Conservation (phyloP, 2,329 filamentous ascomycete species). For the Colletotrichum eremochloae region DNA sequence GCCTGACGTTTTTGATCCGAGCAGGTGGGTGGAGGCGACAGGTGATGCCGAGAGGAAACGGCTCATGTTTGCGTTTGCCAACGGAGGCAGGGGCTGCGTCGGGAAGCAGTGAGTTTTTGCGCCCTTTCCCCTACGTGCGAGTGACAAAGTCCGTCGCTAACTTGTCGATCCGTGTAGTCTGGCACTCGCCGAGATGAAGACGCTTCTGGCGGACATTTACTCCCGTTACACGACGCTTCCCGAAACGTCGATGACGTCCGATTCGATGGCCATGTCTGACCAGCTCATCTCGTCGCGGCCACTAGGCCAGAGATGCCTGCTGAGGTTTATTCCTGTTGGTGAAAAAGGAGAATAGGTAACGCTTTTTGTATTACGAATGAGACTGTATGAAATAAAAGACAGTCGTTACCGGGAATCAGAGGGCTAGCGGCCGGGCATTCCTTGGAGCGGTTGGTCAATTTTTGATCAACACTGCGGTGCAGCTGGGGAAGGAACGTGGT, state of each 20-base stretch:
- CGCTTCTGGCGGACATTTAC: constrained; percentile 73
- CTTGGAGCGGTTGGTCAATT: background rate
- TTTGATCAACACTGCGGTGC: background rate
- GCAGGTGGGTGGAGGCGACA: constrained; percentile 82
- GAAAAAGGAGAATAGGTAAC: constrained; percentile 22
- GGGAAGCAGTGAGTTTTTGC: constrained; percentile 72
- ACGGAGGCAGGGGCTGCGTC: constrained; percentile 74
- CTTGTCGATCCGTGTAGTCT: constrained; percentile 55
- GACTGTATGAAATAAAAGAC: background rate
- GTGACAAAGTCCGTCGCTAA: background rate
- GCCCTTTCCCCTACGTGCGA: background rate
- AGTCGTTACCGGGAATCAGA: background rate
- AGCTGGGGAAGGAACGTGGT: background rate
- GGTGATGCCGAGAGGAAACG: constrained; percentile 79
- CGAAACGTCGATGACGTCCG: constrained; percentile 65
- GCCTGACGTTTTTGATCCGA: constrained; percentile 82
- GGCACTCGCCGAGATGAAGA: constrained; percentile 77
- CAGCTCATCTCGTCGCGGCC: constrained; percentile 77
- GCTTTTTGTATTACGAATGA: background rate
- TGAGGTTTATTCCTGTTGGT: constrained; percentile 60
- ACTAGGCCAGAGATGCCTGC: constrained; percentile 68
- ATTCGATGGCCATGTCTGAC: constrained; percentile 74
- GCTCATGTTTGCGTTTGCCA: constrained; percentile 75
- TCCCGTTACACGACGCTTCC: constrained; percentile 68
- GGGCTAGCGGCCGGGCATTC: background rate